phyloP scores from a whole-genome alignment of 2,329 filamentous ascomycete species.

The Pseudopithomyces chartarum region DNA sequence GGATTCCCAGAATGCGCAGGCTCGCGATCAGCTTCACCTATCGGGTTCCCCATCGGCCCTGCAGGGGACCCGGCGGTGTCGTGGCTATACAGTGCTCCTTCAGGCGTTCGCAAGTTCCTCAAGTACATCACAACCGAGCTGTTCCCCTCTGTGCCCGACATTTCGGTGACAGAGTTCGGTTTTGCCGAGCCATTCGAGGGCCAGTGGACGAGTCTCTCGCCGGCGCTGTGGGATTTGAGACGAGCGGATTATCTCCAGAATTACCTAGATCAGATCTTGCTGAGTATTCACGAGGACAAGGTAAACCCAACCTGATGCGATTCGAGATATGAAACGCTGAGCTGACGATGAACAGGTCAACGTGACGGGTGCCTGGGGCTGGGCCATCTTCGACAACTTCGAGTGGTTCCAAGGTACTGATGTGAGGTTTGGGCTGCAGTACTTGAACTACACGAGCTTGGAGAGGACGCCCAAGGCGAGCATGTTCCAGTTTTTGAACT shows the following conservation, averaged over 20 bases:
- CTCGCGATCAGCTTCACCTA: constrained; percentile 36
- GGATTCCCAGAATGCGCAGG: constrained; percentile 50
- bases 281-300: constrained; percentile 43
- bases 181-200: constrained; percentile 50
- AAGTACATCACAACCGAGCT: constrained; percentile 50
- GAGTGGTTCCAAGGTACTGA: constrained; percentile 47
- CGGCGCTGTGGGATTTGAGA: constrained; percentile 48
- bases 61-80: constrained; percentile 47
- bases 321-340: no score
- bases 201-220: constrained; percentile 31
- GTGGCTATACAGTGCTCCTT: constrained; percentile 50
- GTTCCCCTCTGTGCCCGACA: constrained; percentile 49
- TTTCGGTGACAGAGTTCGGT: constrained; percentile 50
- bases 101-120: constrained; percentile 48
- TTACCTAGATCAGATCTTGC: constrained; percentile 49
- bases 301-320: neutral
- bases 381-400: constrained; percentile 51
- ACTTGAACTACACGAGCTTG: constrained; percentile 49
- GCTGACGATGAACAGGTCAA: constrained; percentile 30
- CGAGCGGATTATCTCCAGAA: constrained; percentile 50
- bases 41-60: constrained; percentile 53
- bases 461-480: constrained; percentile 50
- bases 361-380: constrained; percentile 50
- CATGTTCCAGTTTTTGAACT: constrained; percentile 50
- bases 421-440: constrained; percentile 50